Evolutionary conservation across 305 asterid species (phyloP).

Genomic region (Ilex paraguariensis): DNA sequence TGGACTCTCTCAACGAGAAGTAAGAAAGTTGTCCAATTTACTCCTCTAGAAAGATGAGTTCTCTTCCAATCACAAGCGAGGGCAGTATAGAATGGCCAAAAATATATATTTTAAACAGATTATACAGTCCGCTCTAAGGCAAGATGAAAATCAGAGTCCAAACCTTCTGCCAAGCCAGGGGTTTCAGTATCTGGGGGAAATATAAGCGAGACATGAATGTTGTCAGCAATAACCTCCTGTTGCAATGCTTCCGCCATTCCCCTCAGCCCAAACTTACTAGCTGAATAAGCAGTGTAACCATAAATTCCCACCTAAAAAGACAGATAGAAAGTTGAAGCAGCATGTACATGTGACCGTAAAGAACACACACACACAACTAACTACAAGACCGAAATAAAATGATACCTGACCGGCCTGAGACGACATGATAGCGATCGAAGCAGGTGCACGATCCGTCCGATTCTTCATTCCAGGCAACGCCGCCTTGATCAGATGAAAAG

Average conservation of each 20-base stretch:
- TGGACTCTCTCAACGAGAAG: no score
- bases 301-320: conserved; percentile 78
- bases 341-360: neutral
- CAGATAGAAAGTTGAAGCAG: no score
- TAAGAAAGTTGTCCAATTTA: no score
- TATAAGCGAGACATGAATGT: conserved; percentile 86
- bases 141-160: conserved; percentile 3
- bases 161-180: conserved; percentile 90
- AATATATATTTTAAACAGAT: neutral
- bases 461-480: conserved; percentile 85
- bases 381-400: neutral
- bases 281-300: conserved; percentile 94
- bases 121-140: neutral
- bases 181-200: conserved; percentile 98
- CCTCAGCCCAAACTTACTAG: conserved; percentile 89
- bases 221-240: conserved; percentile 73
- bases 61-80: no score
- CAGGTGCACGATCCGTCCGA: conserved; percentile 61
- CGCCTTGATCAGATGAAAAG: conserved; percentile 81
- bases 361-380: neutral
- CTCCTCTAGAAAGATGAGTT: no score
- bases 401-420: conserved; percentile 98
- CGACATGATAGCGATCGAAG: conserved; percentile 85
- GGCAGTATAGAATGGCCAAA: neutral
- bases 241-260: conserved; percentile 97